Base-by-base conservation (phyloP, 2,329 filamentous ascomycete species). In the Dothiorella sarmentorum region DNA sequence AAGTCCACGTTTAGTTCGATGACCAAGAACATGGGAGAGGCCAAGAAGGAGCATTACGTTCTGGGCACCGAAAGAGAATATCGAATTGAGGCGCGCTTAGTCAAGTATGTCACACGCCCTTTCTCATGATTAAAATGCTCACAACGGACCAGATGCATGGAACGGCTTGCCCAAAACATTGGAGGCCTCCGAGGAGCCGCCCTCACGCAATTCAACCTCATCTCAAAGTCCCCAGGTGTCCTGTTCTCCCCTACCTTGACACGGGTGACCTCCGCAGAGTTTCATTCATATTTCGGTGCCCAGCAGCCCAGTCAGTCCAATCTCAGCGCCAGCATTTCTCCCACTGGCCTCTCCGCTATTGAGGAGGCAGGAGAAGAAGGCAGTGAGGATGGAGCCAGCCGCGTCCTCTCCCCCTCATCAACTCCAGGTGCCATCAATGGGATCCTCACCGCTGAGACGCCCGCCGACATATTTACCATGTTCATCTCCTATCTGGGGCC, bases 401-500 rank as follows among this genome's bases (percentile, higher is more conserved):
- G 45, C 3, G 17, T 24, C 5, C 6, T 59, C 20, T 53, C 45
- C 3, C 35, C 33, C 15, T 33, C 38, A 7, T 24, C 38, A 11
- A 56, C 38, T 22, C 42, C 52, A 2, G n/a, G 49, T 18, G 55
- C 42, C 15, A 45, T 47, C 7, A 65, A 56, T 15, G 63, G 62
- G 13, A 63, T 72, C 31, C 65, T 72, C 13, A 68, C 66, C 17
- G 67, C 66, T 29, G 65, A 72, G 1, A 82, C 84, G 1, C 85
- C 92, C 0, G 85, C 88, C 0, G 91, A 96, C 60, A 95, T 97
- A 63, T 97, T 97, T 69, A 86, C 91, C 10, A 81, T 92, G 4
- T 99, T 97, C 72, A 96, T 99, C 61, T 80, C 83, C 18, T 85
- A 94, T 64, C 79, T 99, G 20, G 94, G 94, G 0, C 94, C 94